Conservation (phyloP, 139 green algal genomes). For the Chlorella sorokiniana region DNA sequence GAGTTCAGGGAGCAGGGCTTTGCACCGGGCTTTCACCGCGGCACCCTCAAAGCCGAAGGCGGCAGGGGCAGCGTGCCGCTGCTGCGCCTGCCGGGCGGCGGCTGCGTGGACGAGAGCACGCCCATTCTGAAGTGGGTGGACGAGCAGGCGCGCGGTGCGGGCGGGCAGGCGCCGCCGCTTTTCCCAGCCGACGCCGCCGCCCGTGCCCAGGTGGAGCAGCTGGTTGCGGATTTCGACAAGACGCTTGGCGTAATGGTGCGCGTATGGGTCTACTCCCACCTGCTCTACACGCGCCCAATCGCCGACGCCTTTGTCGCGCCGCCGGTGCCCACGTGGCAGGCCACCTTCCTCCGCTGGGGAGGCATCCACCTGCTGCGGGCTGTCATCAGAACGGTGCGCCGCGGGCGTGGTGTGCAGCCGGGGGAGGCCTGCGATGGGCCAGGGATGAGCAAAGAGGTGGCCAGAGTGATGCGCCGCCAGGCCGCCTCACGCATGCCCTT, state of each 20-base stretch:
- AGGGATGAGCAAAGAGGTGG: background rate
- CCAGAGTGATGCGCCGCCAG: no score
- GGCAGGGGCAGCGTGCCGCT: constrained; percentile 6
- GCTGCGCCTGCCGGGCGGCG: constrained; percentile 8
- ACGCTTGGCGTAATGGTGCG: background rate
- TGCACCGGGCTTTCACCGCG: background rate
- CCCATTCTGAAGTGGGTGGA: constrained; percentile 25
- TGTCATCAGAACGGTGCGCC: constrained; percentile 1
- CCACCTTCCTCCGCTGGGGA: background rate
- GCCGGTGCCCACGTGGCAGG: background rate
- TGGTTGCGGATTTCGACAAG: background rate
- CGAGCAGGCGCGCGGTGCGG: background rate
- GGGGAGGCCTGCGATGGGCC: background rate
- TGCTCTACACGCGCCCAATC: background rate
- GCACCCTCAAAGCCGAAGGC: background rate
- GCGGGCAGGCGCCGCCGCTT: background rate
- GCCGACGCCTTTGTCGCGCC: background rate
- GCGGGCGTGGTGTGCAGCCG: background rate
- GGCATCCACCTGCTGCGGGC: constrained; percentile 12
- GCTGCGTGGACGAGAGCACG: background rate
- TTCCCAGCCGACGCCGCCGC: background rate
- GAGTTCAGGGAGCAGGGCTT: background rate
- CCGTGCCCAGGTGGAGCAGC: constrained; percentile 2
- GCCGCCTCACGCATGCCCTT: no score
- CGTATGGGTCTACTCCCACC: constrained; percentile 18